Evolutionary conservation across 257 asterid genomes (phyloP), one percentile per base, ranked within the genome.

Genomic region (Parsonsia alboflavescens): DNA sequence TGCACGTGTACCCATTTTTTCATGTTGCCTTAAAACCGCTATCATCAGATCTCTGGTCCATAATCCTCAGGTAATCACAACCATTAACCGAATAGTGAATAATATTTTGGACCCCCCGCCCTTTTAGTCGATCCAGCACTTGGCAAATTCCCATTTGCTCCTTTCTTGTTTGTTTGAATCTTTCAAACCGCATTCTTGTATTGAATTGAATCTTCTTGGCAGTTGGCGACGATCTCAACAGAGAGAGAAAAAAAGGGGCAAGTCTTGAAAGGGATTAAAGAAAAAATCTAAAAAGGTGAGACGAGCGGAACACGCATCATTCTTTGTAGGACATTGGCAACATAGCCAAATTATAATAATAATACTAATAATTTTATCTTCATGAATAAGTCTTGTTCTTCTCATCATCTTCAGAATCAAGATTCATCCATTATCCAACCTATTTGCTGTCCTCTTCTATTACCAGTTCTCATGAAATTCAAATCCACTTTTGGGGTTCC

Each of bases 281-380:
- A 42, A 33, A 36, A 33, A 36, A 42, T 33, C 39, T 3, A 1
- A 16, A 64, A 53, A 45, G 70, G 17, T 19, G 71, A 78, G 75
- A 75, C 73, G 84, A 82, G 83, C 71, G 59, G 73, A 73, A 75
- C 75, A 82, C 85, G 80, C 80, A 80, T 71, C 71, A 53, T 57
- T 74, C 65, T n/a, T 54, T 11, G 13, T 21, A n/a, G 75, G 76
- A 68, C 56, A 30, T 62, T 61, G 80, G 76, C 80, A 52, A 22
- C 69, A 70, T 62, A 46, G 24, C 80, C 58, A 44, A 61, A 53
- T 53, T 17, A 63, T 63, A 3, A 50, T 16, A 16, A 49, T 48
- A 13, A 48, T 48, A 2, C 0, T 48, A 9, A 69, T 36, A 36
- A 19, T 21, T 15, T 74, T 10, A 7, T 22, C 72, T 39, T 73